Base-by-base conservation (phyloP, 768 basidiomycete species). In the Piloderma croceum region DNA sequence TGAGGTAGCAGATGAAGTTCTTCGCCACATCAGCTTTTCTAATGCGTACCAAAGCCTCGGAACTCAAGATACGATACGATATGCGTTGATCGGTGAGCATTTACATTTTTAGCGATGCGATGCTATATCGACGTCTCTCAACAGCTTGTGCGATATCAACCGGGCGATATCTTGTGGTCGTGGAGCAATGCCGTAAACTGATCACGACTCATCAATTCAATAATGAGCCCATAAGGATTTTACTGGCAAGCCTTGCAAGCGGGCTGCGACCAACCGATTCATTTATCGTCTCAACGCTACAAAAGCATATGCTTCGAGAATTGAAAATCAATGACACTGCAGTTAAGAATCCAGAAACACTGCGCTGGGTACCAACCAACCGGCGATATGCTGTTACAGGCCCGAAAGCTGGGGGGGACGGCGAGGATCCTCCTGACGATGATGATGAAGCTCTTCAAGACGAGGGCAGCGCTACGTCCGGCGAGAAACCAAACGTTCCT, bases 231-330 rank as follows among this genome's bases (percentile, higher is more conserved):
- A 63, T 86, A 10, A 80, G 90, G 5, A 72, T 97, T 35, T 71
- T 94, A 17, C 55, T 83, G 3, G 83, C 84, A 0, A 75, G 76
- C 0, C 71, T 96, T 3, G 78, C 81, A 0, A 80, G 81, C 43
- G 89, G 90, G 0, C 50, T 83, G 4, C 71, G 70, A 20, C 70
- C 83, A 3, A 79, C 83, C 0, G 85, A 89, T 45, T 74, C 83
- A 0, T 88, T 91, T 62, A 81, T 87, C 47, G 77, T 77, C 2
- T 75, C 80, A 0, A 82, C 83, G 0, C 65, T 94, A 7, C 89
- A 90, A 47, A 94, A 94, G 53, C 85, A 86, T 51, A 60, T 92
- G 20, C 76, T 86, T 24, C 73, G 93, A 10, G 90, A 94, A 59
- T 67, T 92, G 60, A 76, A 77, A 45, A 58, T 86, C 6, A 74